Evolutionary conservation across 257 asterid species (phyloP).

Genomic region (Avicennia marina): DNA sequence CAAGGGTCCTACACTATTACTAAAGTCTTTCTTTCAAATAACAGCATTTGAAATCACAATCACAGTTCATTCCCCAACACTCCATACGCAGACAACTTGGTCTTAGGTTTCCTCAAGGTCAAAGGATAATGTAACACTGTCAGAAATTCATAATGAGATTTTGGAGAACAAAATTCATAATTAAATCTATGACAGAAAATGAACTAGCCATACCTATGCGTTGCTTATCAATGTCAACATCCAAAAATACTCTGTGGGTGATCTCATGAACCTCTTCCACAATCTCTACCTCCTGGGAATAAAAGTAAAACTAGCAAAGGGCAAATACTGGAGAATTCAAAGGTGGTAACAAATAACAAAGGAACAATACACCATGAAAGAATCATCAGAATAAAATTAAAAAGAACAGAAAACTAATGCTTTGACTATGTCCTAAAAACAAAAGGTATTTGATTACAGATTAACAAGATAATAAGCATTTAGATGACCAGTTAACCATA

Average conservation of each 20-base stretch:
- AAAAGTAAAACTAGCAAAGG: not conserved
- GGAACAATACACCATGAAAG: not conserved
- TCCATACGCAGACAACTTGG: not conserved
- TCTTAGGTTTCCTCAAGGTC: not conserved
- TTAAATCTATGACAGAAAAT: not conserved
- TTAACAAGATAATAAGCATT: not conserved
- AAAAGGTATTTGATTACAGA: constrained; percentile 4
- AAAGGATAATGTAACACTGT: not conserved
- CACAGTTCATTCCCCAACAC: too few relatives aligned
- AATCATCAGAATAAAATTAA: not conserved
- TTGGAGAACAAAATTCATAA: not conserved
- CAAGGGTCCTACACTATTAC: too few relatives aligned
- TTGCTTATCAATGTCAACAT: constrained; percentile 91
- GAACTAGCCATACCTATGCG: constrained; percentile 49
- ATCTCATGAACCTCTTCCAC: constrained; percentile 65
- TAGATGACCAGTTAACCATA: not conserved
- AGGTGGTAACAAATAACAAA: not conserved
- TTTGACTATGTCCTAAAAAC: not conserved
- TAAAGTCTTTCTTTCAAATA: too few relatives aligned
- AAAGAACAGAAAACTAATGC: not conserved
- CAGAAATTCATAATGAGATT: not conserved
- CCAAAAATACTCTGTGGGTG: constrained; percentile 89
- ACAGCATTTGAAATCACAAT: too few relatives aligned
- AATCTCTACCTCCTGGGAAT: constrained; percentile 44
- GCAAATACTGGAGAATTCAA: not conserved